Evolutionary conservation across 2,329 filamentous ascomycete genomes (phyloP), one percentile per base, ranked within the genome.

Genomic region (Claviceps pusilla): DNA sequence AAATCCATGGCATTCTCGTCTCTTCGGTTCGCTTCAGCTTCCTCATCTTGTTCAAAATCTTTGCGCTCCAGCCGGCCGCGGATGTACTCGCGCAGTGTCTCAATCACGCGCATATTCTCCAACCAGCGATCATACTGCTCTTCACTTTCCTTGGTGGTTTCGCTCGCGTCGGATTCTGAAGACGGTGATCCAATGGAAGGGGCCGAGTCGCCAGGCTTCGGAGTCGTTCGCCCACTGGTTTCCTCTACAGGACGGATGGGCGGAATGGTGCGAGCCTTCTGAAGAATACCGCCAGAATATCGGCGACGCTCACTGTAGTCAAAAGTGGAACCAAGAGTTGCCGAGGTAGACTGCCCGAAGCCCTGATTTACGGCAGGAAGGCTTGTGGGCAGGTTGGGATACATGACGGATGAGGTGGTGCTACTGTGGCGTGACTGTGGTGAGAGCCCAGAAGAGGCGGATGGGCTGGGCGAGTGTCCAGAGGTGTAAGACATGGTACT

Each of bases 401-500:
- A 93, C 70, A 87, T 79, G 62, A 80, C 78, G 48, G 78, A 78
- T 48, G 79, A 79, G 29, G 75, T 69, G 5, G 76, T 77, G 1
- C 78, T 78, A 62, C 75, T 77, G 64, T 83, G 79, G 54, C 83
- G 78, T 12, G 78, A 79, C 48, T 78, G 75, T 1, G 84, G 84
- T 51, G 84, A 87, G 66, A 89, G 76, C 65, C 77, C 83, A 56
- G 83, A 78, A 31, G 55, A 53, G 49, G 79, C 80, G n/a, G 84
- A 87, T 33, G 83, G 81, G 59, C 75, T 78, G 2, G 86, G 86
- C 7, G 86, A 90, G 66, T 89, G 85, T 50, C 83, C 83, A 11
- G 86, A 88, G 43, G 81, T 83, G 70, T 89, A 89, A 0, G 86
- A 89, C 64, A 88, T 76, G 54, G 82, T 78, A 66, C 83, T 87